Evolutionary conservation across 2,329 filamentous ascomycete species (phyloP), one percentile per base, ranked within the genome.

Genomic region (Aspergillus sp.): DNA sequence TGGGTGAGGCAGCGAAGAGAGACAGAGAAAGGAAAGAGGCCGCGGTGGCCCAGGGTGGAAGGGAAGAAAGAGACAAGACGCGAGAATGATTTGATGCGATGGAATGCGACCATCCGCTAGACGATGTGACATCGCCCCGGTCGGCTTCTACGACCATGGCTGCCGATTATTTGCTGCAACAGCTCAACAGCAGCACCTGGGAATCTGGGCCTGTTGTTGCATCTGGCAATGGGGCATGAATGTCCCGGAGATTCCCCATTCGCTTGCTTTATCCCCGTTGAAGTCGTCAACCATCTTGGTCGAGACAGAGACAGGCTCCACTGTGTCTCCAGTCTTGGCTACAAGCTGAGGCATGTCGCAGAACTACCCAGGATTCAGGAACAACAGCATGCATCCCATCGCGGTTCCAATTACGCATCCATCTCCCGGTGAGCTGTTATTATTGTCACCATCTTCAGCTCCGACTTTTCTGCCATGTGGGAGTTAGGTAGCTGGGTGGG

Each of bases 71-170:
- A 58, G 59, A 52, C 33, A 52, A 52, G 37, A 47, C 56, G 48
- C 45, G 54, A 60, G 44, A 52, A 56, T 55, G 57, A 54, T 63
- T 46, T 54, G 57, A 62, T 50, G 57, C 56, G 35, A 58, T 53
- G 45, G 56, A 41, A 71, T 73, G 70, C 66, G 70, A 73, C 70
- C 70, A 69, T 71, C 65, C 66, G 62, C 66, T 64, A 70, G 66
- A 60, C 70, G 67, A 73, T 73, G 68, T 64, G 70, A 73, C 71
- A 68, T 66, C 73, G 65, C 37, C 52, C 27, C 50, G 58, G 58
- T 59, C 55, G 59, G 55, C 56, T 52, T 21, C 39, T 43, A 37
- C 53, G 52, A 57, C 52, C 50, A 52, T 52, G 50, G 50, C 37
- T 48, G 43, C 41, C 31, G 19, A 45, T 37, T 37, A 37, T n/a